Evolutionary conservation across 371 early-diverging fungal species (phyloP).

Genomic region (Dinochytrium kinnereticum): DNA sequence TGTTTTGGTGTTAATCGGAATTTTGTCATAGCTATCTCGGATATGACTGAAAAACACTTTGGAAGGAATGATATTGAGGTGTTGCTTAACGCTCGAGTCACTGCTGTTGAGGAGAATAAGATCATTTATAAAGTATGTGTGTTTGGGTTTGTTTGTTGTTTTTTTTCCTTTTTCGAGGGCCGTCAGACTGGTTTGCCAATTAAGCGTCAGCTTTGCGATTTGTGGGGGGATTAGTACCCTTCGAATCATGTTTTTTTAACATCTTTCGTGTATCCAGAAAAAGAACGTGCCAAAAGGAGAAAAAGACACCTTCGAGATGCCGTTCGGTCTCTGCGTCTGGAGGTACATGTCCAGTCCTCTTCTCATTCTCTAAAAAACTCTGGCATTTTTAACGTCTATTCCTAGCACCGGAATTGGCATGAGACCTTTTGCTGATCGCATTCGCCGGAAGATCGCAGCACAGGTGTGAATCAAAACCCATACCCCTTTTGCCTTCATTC

Average conservation of each 20-base stretch:
- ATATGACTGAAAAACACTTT: slow-evolving; percentile 47
- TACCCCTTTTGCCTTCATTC: not conserved
- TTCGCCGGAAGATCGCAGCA: not conserved
- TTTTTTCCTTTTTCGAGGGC: not conserved
- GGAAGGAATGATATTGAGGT: slow-evolving; percentile 40
- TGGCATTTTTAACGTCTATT: not conserved
- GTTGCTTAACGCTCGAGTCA: slow-evolving; percentile 44
- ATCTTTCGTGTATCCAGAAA: too few relatives aligned
- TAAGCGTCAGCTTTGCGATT: too few relatives aligned
- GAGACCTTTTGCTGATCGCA: slow-evolving; percentile 8
- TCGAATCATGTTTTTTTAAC: too few relatives aligned
- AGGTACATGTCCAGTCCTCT: not conserved
- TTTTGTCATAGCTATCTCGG: slow-evolving; percentile 29
- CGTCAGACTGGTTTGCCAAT: not conserved
- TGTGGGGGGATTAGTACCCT: too few relatives aligned
- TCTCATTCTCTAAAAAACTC: not conserved
- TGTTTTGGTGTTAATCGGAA: not conserved
- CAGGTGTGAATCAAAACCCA: not conserved
- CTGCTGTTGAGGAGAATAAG: slow-evolving; percentile 37
- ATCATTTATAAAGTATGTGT: slow-evolving; percentile 36
- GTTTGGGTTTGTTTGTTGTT: too few relatives aligned
- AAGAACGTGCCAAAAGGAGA: slow-evolving; percentile 31
- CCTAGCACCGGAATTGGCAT: slow-evolving; percentile 10
- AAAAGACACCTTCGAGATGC: slow-evolving; percentile 28
- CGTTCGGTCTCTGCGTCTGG: slow-evolving; percentile 54